phyloP scores from a whole-genome alignment of 345 rosid genomes.

The Eucalyptus albens region DNA sequence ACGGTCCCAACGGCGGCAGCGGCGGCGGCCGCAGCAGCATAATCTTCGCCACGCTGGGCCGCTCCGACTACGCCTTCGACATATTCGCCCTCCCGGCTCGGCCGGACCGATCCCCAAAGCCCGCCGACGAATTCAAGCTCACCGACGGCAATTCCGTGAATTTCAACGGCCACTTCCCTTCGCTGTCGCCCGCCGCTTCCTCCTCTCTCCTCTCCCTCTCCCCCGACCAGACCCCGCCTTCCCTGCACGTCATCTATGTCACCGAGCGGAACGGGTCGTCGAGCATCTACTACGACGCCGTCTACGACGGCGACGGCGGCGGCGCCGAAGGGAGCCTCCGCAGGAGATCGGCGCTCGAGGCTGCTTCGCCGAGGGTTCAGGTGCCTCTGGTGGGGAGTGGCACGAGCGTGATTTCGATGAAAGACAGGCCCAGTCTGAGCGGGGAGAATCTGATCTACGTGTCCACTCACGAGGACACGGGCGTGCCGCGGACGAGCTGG shows the following conservation, averaged over 20 bases:
- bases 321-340: not conserved
- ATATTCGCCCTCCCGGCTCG: constrained; percentile 40
- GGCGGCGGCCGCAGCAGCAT: constrained; percentile 25
- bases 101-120: constrained; percentile 1
- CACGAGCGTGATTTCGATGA: constrained; percentile 37
- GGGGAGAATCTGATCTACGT: constrained; percentile 53
- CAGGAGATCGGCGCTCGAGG: constrained; percentile 28
- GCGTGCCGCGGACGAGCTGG: constrained; percentile 64
- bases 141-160: constrained; percentile 72
- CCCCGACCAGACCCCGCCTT: constrained; percentile 3
- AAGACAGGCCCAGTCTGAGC: constrained; percentile 55
- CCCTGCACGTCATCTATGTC: constrained; percentile 39
- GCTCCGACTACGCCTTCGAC: constrained; percentile 58
- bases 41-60: constrained; percentile 60
- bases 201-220: constrained; percentile 12
- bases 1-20: not conserved
- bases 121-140: constrained; percentile 29
- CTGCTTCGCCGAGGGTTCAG: constrained; percentile 25
- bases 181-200: constrained; percentile 20
- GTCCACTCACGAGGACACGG: constrained; percentile 70
- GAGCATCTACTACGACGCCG: constrained; percentile 47
- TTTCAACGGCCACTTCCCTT: constrained; percentile 79
- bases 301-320: not conserved
- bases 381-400: constrained; percentile 26
- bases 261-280: constrained; percentile 61